Base-by-base conservation (phyloP, 306 rosid genomes). In the Parietaria judaica region DNA sequence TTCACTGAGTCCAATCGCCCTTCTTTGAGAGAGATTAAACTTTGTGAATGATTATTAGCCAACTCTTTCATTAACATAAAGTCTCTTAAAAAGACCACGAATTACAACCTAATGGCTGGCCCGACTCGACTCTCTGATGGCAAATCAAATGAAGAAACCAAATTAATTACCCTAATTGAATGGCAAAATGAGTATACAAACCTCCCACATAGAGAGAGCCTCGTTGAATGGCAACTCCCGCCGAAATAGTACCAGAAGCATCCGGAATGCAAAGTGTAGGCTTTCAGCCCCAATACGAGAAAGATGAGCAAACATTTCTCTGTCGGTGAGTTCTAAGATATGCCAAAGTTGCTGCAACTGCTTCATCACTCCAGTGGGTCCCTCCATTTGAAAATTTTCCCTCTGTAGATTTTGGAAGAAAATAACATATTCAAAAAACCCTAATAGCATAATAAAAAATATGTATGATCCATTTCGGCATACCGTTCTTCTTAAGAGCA, bases 201-300 rank as follows among this genome's bases (percentile, higher is more conserved):
- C 97, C 97, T 90, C 97, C 97, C 97, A 90, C 96, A 90, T 85
- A 60, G 80, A 85, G 78, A 90, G 95, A 78, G 96, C 85, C 71
- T 90, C 97, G 12, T 75, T 73, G 67, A 90, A 90, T 53, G 97
- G 78, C 66, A 90, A 71, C 68, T 90, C 97, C 75, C 97, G 80
- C 51, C 97, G 90, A 60, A 90, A 90, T 74, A 90, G 97, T 65
- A 90, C 97, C 61, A 90, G 76, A 80, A 90, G 80, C 97, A 90
- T 90, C 57, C 86, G 89, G 69, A 90, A 90, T 10, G 96, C 97
- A 78, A 90, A 90, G 81, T 90, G 97, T 56, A 90, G 91, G 79
- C 96, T 90, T 71, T 90, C 96, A 23, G 97, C 97, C 69, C 96
- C 97, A 70, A 90, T 85, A 57, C 82, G 80, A 37, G 96, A 78